Base-by-base conservation (phyloP, 2,329 filamentous ascomycete genomes). In the Pseudopithomyces chartarum region DNA sequence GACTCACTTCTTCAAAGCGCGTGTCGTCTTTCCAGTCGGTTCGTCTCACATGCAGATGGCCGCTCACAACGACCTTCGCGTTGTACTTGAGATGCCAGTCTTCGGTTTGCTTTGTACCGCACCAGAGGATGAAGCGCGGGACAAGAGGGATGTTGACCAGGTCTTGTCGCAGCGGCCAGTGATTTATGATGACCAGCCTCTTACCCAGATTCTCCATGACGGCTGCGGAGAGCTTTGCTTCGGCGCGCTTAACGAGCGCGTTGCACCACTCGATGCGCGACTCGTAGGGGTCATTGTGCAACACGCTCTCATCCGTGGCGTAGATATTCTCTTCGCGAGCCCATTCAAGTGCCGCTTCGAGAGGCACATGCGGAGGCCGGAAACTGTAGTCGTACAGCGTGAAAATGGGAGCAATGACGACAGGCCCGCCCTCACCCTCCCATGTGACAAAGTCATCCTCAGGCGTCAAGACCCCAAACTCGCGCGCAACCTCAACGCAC, bases 341-440 rank as follows among this genome's bases (percentile, higher is more conserved):
- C 79, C 79, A 81, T 1, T 72, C 75, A 7, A 81, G 58, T 2
- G 82, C 83, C 19, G 76, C 70, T 55, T 82, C 82, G 36, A 81
- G 71, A 23, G 74, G 70, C 8, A 86, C 78, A 44, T 82, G 63
- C 1, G 69, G 74, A 0, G 84, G 84, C 0, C 83, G 76, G 68
- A 85, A 86, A 58, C 78, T 82, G 71, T 86, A 86, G 71, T 86
- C 84, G 74, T 86, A 86, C 13, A 86, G 74, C 0, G 84, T 85
- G 75, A 86, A 86, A 48, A 85, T 79, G 32, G 82, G 84, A 32
- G 81, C 82, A 39, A 86, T 78, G 36, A 86, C 57, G 6, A 74
- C 81, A 5, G 79, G 79, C 3, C 76, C 76, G 20, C 79, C 80
- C 7, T 79, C 76, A n/a, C 81, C 83, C 4, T 84, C 76, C 83